Percentiles rank a stretch among this genome's conserved stretches.
phyloP scores from a whole-genome alignment of 352 stramenopile species.

The Pythium dissotocum region DNA sequence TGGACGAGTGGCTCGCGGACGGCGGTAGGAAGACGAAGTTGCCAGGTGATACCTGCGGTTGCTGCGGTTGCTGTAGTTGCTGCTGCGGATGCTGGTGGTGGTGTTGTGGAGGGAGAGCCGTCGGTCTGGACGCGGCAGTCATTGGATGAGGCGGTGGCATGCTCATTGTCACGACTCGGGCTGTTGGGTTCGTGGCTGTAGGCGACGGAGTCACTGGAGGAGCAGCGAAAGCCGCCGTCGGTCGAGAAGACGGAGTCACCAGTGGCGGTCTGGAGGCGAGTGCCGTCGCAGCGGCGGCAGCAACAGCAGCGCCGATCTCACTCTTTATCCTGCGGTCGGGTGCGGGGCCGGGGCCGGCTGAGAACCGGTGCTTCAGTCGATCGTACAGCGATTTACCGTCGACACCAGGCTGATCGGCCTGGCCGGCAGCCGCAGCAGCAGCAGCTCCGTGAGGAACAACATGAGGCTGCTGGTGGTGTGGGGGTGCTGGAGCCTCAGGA shows the following conservation, averaged over 20 bases:
- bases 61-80: no score
- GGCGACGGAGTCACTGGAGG: neutral
- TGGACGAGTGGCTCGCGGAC: neutral
- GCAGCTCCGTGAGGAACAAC: neutral
- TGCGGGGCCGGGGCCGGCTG: neutral
- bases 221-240: neutral
- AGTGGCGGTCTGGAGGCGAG: neutral
- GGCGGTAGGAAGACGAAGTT: neutral
- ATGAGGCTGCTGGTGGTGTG: neutral
- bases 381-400: constrained; percentile 50
- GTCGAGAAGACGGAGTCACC: neutral
- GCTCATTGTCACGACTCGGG: neutral
- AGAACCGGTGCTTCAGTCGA: constrained; percentile 21
- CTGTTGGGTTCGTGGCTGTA: constrained; percentile 3
- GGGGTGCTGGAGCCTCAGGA: neutral
- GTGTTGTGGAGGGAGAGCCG: neutral
- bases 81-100: neutral
- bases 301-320: constrained; percentile 11
- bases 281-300: constrained; percentile 16
- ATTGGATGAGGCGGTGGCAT: neutral
- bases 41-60: no score
- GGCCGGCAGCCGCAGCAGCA: neutral
- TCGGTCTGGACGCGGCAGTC: neutral
- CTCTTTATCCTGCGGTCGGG: constrained; percentile 4
- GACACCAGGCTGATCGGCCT: neutral